These are phyloP conservation scores for Acer yangbiense DNA, from an alignment of 345 rosid species.

Conservation along the genomic window DNA sequence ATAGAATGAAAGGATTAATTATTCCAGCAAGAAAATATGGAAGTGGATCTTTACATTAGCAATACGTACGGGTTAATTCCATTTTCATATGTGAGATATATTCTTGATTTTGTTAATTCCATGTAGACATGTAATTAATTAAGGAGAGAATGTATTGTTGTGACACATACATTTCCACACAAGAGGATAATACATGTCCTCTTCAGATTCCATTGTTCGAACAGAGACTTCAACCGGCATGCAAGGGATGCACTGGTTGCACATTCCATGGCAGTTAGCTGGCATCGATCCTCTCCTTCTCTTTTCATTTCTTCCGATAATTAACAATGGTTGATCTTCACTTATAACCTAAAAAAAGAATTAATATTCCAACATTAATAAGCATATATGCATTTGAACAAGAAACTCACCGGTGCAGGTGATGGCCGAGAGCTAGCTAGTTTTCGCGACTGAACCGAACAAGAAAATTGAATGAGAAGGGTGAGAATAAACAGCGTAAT, in stretches of 20 bases:
- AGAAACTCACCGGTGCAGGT: not conserved
- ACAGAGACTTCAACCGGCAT: constrained; percentile 22
- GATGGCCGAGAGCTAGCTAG: not conserved
- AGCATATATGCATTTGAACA: not conserved
- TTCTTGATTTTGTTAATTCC: too few relatives aligned
- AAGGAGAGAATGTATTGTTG: constrained; percentile 16
- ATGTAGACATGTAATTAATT: not conserved
- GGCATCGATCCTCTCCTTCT: constrained; percentile 19
- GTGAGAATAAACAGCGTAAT: not conserved
- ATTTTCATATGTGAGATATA: too few relatives aligned
- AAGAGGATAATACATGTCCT: constrained; percentile 12
- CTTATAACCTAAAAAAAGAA: not conserved
- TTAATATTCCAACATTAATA: not conserved
- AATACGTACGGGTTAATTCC: too few relatives aligned
- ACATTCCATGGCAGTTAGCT: constrained; percentile 14
- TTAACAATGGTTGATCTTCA: not conserved
- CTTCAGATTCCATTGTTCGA: constrained; percentile 13
- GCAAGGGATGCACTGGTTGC: constrained; percentile 21
- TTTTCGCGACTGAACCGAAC: not conserved
- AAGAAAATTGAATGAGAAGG: not conserved
- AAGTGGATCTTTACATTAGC: too few relatives aligned
- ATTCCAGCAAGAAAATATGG: too few relatives aligned
- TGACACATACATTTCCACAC: constrained; percentile 25
- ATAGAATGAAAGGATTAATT: too few relatives aligned
- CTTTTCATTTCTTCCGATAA: not conserved